Percentiles rank a stretch among this genome's conserved stretches.
Evolutionary conservation across 2,329 filamentous ascomycete genomes (phyloP).

Genomic region (Dryadomyces sulphureus): DNA sequence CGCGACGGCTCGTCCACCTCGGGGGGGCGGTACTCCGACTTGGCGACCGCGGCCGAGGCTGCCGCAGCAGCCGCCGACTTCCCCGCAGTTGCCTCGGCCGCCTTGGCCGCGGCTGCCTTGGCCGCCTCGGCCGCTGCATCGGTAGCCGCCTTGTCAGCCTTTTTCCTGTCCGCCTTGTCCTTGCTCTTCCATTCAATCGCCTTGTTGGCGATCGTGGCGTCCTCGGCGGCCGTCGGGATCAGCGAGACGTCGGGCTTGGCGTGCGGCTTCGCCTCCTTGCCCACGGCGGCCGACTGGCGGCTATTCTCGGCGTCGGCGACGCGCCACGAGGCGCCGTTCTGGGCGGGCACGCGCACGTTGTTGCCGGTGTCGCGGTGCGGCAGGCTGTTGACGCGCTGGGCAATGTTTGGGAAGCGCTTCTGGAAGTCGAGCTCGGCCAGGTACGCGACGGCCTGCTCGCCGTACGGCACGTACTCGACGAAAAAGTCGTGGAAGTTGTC

Average conservation of each 20-base stretch:
- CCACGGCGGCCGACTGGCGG: constrained; percentile 31
- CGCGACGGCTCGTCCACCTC: constrained; percentile 53
- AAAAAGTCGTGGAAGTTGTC: constrained; percentile 99
- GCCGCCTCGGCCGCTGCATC: not conserved
- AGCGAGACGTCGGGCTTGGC: not conserved
- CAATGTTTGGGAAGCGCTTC: constrained; percentile 54
- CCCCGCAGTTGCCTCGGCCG: not conserved
- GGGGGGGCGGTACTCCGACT: constrained; percentile 20
- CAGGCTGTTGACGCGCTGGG: constrained; percentile 32
- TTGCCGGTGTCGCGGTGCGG: constrained; percentile 41
- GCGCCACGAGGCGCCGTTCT: constrained; percentile 74
- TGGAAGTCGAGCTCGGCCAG: constrained; percentile 91
- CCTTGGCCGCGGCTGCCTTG: not conserved
- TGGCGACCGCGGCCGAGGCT: constrained; percentile 13
- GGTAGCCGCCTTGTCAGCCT: constrained; percentile 6
- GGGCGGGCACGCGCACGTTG: constrained; percentile 68
- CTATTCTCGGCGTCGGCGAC: constrained; percentile 46
- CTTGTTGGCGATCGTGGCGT: constrained; percentile 9
- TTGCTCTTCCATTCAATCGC: too few species aligned
- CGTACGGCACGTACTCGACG: constrained; percentile 89
- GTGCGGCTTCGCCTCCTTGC: constrained; percentile 10
- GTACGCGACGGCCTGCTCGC: constrained; percentile 87
- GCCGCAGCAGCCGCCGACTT: not conserved
- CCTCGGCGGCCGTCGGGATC: constrained; percentile 11
- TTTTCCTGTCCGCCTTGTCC: constrained; percentile 16